Evolutionary conservation across 257 asterid genomes (phyloP).

Genomic region (Capsicum rhomboideum): DNA sequence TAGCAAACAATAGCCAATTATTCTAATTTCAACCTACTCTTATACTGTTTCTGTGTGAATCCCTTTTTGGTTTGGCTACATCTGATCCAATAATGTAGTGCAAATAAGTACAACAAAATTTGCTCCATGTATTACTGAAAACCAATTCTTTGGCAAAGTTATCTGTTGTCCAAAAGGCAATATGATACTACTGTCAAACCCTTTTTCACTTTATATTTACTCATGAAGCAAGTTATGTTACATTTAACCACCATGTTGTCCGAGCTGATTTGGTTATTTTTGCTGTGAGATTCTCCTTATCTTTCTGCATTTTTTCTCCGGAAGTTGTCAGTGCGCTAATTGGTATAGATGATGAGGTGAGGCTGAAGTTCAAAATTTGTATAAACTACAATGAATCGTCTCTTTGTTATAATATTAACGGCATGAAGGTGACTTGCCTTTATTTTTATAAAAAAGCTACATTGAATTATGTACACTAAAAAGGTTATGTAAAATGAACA

Average conservation of each 20-base stretch:
- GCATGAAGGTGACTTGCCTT: not conserved
- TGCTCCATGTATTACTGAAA: not conserved
- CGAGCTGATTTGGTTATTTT: not conserved
- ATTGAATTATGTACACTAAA: not conserved
- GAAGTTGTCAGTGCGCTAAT: not conserved
- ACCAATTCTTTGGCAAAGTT: not conserved
- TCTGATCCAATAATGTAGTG: not conserved
- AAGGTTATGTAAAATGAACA: not conserved
- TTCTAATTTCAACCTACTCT: not conserved
- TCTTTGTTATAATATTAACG: not conserved
- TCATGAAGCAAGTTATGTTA: not conserved
- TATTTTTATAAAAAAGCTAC: not conserved
- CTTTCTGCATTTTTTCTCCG: not conserved
- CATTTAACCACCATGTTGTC: not conserved
- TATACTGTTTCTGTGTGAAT: not conserved
- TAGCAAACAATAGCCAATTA: not conserved
- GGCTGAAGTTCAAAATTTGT: not conserved
- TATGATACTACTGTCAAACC: not conserved
- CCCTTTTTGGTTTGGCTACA: not conserved
- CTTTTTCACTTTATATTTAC: not conserved
- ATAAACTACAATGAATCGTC: not conserved
- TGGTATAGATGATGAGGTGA: not conserved
- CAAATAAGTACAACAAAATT: not conserved
- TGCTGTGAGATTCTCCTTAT: not conserved
- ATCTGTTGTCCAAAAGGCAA: not conserved